Conservation (phyloP, 225 moss, liverwort and hornwort genomes). For the Physcomitrium patens region DNA sequence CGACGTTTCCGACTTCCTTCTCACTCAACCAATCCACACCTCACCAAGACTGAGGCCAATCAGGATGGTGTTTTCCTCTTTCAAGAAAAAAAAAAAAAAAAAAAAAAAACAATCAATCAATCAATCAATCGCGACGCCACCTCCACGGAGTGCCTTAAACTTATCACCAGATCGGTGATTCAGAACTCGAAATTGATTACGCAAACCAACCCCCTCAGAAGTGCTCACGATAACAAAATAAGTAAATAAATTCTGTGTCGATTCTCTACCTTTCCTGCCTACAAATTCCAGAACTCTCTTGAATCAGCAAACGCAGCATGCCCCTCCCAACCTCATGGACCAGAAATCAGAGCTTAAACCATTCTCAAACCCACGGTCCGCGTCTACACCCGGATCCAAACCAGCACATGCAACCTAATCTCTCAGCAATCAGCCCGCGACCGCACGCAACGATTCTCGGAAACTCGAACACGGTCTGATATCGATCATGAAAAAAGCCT, state of each 20-base stretch:
- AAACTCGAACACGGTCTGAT: neutral
- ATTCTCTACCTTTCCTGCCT: too few species aligned
- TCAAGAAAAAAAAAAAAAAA: neutral
- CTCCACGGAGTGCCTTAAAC: neutral
- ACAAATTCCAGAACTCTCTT: neutral
- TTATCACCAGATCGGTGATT: neutral
- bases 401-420: neutral
- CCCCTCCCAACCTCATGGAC: neutral
- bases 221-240: too few species aligned
- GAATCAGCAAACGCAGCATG: constrained; percentile 8
- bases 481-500: neutral
- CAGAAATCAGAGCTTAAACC: neutral
- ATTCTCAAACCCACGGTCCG: neutral
- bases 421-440: neutral
- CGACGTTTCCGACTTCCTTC: neutral
- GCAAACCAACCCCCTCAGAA: neutral
- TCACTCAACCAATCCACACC: neutral
- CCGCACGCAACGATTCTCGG: neutral
- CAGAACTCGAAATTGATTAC: too few species aligned
- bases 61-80: neutral
- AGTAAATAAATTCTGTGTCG: too few species aligned
- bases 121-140: constrained; percentile 5
- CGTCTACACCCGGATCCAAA: neutral
- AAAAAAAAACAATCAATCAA: too few species aligned
- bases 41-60: neutral